Evolutionary conservation across 441 rosid species (phyloP).

Genomic region (Euphorbia schlechtendalii): DNA sequence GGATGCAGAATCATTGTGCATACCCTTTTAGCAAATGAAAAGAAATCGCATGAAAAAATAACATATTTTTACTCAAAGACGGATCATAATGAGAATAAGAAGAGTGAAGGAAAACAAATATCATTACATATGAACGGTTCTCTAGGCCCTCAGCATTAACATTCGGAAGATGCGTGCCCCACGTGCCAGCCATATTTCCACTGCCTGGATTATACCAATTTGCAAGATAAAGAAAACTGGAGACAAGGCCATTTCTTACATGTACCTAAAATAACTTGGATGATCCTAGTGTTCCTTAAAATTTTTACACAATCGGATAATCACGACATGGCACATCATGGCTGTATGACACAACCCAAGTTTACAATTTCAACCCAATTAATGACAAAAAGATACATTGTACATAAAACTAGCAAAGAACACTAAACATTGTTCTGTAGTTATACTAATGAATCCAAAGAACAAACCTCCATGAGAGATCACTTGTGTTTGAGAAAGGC

Average conservation of each 20-base stretch:
- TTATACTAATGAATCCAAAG: conserved; percentile 5
- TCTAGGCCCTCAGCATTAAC: conserved; percentile 32
- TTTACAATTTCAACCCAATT: conserved; percentile 5
- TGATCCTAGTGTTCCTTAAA: conserved; percentile 6
- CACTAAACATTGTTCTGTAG: not conserved
- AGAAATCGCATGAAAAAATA: conserved; percentile 9
- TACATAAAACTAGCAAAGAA: conserved; percentile 3
- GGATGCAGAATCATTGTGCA: conserved; percentile 31
- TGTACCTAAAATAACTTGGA: not conserved
- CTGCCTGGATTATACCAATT: conserved; percentile 28
- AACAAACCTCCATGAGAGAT: conserved; percentile 36
- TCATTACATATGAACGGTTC: conserved; percentile 38
- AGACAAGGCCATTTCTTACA: not conserved
- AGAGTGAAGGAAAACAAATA: conserved; percentile 16
- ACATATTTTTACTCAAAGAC: conserved; percentile 8
- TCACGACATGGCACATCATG: not conserved
- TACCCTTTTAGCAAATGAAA: conserved; percentile 27
- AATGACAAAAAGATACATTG: not conserved
- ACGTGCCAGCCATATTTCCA: conserved; percentile 36
- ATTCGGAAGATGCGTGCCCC: conserved; percentile 28
- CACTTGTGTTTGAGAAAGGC: conserved; percentile 23
- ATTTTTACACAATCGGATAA: not conserved
- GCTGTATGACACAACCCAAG: not conserved
- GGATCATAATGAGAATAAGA: conserved; percentile 13
- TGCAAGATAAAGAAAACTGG: conserved; percentile 16